phyloP scores from a whole-genome alignment of 2,329 filamentous ascomycete species.

The Didymella pinodella region DNA sequence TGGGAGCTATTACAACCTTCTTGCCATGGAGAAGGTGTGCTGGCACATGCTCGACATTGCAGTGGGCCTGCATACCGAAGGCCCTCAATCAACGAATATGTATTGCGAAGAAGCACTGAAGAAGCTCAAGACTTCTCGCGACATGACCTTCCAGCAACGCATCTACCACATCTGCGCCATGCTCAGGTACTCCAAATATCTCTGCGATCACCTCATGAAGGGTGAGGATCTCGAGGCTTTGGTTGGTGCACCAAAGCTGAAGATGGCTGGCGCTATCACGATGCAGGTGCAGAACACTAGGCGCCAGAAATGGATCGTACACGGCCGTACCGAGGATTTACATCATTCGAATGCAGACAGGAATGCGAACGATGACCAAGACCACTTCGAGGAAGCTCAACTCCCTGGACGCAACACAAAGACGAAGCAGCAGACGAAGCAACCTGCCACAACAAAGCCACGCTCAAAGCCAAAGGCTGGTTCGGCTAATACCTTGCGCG shows the following conservation, averaged over 20 bases:
- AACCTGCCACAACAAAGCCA: not conserved
- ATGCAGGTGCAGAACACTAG: slow-evolving; percentile 11
- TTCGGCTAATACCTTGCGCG: no score
- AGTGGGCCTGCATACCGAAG: slow-evolving; percentile 16
- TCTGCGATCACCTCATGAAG: slow-evolving; percentile 25
- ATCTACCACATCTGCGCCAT: slow-evolving; percentile 16
- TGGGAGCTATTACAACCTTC: slow-evolving; percentile 10
- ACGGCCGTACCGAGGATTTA: not conserved
- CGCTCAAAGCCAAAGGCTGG: not conserved
- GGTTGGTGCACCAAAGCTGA: slow-evolving; percentile 11
- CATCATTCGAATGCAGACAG: not conserved
- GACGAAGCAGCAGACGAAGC: not conserved
- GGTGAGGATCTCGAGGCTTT: slow-evolving; percentile 15
- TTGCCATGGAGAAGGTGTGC: slow-evolving; percentile 25
- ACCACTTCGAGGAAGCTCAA: not conserved
- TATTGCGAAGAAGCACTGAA: slow-evolving; percentile 12
- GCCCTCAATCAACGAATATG: slow-evolving; percentile 11
- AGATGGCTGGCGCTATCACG: slow-evolving; percentile 11
- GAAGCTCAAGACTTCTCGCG: slow-evolving; percentile 9
- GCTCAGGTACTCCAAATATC: slow-evolving; percentile 15
- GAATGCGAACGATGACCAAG: not conserved
- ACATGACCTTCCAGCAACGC: slow-evolving; percentile 21
- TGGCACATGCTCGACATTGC: slow-evolving; percentile 22
- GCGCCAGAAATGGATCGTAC: slow-evolving; percentile 13
- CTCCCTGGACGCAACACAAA: not conserved